Evolutionary conservation across 495 filamentous ascomycete genomes (phyloP).

Genomic region (Aspergillus egyptiacus): DNA sequence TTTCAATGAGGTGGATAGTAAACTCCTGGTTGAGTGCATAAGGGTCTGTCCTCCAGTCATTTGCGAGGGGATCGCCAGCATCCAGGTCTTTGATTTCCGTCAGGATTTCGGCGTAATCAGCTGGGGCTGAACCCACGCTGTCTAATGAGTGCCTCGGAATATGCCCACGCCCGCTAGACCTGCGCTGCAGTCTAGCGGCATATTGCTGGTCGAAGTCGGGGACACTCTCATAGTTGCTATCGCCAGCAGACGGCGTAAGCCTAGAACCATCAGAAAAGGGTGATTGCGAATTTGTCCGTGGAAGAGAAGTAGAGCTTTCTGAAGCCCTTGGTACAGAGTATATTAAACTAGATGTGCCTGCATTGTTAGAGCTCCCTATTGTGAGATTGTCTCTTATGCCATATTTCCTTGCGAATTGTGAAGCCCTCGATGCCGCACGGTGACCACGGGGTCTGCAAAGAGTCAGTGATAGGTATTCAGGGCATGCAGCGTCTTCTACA

Average conservation of each 20-base stretch:
- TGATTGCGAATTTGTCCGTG: conserved; percentile 32
- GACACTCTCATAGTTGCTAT: conserved; percentile 23
- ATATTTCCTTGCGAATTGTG: conserved; percentile 21
- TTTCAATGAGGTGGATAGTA: conserved; percentile 46
- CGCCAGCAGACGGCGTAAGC: conserved; percentile 26
- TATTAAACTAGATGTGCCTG: conserved; percentile 31
- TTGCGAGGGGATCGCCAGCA: conserved; percentile 41
- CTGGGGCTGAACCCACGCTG: conserved; percentile 10
- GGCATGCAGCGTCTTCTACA: background rate
- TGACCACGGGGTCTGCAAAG: conserved; percentile 33
- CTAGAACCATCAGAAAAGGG: conserved; percentile 32
- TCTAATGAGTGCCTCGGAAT: conserved; percentile 9
- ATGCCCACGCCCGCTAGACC: conserved; percentile 17
- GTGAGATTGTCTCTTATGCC: conserved; percentile 23
- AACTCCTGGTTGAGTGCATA: conserved; percentile 48
- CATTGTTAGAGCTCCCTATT: conserved; percentile 14
- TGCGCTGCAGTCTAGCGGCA: conserved; percentile 17
- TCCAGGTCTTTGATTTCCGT: conserved; percentile 29
- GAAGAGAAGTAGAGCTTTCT: conserved; percentile 32
- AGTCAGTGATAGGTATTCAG: conserved; percentile 5
- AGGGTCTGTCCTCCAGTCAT: conserved; percentile 60
- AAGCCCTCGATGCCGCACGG: conserved; percentile 27
- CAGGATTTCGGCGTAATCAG: conserved; percentile 33
- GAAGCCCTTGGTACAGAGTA: conserved; percentile 33
- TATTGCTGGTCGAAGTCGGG: conserved; percentile 26